These are phyloP conservation scores for Diaporthe helianthi DNA, from an alignment of 2,329 filamentous ascomycete genomes.

Conservation along the genomic window DNA sequence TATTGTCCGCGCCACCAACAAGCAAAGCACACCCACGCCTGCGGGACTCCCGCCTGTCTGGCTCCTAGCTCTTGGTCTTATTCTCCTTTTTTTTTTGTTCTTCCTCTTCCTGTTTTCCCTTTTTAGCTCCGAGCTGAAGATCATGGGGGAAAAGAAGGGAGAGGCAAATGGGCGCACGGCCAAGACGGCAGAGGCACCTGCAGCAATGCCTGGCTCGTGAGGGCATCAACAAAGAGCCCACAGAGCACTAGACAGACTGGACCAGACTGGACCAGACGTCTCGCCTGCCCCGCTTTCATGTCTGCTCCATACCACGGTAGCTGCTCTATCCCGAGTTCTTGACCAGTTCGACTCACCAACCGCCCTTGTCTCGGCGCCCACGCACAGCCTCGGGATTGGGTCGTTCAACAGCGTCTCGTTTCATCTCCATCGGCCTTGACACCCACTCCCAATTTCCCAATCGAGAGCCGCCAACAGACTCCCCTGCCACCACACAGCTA, in stretches of 20 bases:
- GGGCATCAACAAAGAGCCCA: not conserved
- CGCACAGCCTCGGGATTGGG: conserved; percentile 37
- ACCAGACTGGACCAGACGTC: not conserved
- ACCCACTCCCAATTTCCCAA: conserved; percentile 36
- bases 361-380: conserved; percentile 20
- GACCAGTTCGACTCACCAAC: not conserved
- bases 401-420: conserved; percentile 30
- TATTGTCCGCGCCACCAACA: conserved; percentile 14
- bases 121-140: not conserved
- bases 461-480: conserved; percentile 38
- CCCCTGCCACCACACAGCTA: conserved; percentile 16
- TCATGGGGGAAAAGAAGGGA: not conserved
- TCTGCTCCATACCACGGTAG: not conserved
- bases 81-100: too few relatives aligned
- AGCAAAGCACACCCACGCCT: not conserved
- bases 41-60: not conserved
- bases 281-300: conserved; percentile 7
- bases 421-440: conserved; percentile 31
- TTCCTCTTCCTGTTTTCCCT: too few relatives aligned
- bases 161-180: not conserved
- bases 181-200: not conserved
- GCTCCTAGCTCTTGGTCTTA: not conserved
- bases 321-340: conserved; percentile 17
- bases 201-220: not conserved
- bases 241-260: not conserved